Percentiles rank a stretch among this genome's conserved stretches.
phyloP scores from a whole-genome alignment of 805 yeast genomes.

The Komagataella kurtzmanii region DNA sequence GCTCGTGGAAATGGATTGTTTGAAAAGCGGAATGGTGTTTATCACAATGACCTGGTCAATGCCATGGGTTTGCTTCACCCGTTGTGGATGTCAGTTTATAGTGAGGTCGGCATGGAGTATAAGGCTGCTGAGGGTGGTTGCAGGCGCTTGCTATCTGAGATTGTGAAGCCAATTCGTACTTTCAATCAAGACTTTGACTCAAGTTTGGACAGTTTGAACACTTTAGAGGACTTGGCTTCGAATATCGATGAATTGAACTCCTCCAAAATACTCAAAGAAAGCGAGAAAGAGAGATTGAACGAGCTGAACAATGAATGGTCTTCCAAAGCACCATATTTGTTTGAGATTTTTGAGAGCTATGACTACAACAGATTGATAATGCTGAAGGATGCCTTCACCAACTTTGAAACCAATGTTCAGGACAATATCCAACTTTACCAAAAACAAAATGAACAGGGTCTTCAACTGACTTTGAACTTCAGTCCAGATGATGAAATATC shows the following conservation, averaged over 20 bases:
- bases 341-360: constrained; percentile 60
- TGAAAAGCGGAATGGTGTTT: constrained; percentile 22
- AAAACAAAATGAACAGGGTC: constrained; percentile 43
- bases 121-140: constrained; percentile 35
- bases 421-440: constrained; percentile 35
- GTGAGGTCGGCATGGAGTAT: constrained; percentile 29
- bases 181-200: constrained; percentile 39
- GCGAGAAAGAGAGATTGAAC: constrained; percentile 17
- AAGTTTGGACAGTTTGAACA: constrained; percentile 26
- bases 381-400: constrained; percentile 52
- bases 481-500: constrained; percentile 47
- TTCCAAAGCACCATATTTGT: constrained; percentile 61
- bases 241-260: constrained; percentile 9
- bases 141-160: constrained; percentile 34
- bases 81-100: constrained; percentile 29
- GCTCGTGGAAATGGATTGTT: constrained; percentile 21
- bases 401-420: constrained; percentile 46
- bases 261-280: constrained; percentile 2
- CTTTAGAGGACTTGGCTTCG: constrained; percentile 14
- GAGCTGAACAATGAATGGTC: constrained; percentile 56
- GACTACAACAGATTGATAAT: constrained; percentile 50
- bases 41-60: constrained; percentile 33
- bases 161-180: constrained; percentile 38
- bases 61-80: constrained; percentile 30
- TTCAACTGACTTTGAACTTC: constrained; percentile 52